Evolutionary conservation across 2,329 filamentous ascomycete species (phyloP).

Genomic region (Pyrenochaeta sp.): DNA sequence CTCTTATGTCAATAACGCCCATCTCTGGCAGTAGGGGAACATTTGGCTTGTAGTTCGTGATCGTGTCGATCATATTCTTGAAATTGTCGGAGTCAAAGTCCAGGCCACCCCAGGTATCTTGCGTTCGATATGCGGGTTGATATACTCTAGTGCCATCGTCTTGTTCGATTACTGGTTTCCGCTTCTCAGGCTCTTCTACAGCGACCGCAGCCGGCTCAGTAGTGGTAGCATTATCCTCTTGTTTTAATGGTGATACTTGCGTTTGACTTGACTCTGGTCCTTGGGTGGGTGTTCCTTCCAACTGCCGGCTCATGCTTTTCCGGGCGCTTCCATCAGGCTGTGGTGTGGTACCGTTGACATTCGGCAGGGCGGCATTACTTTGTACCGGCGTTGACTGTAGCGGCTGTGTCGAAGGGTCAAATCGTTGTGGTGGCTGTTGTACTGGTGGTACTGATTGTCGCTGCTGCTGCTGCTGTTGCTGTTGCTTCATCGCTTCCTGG

Average conservation of each 20-base stretch:
- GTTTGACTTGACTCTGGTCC: constrained; percentile 35
- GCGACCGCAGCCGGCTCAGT: constrained; percentile 24
- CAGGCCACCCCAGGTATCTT: constrained; percentile 44
- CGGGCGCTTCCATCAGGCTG: constrained; percentile 48
- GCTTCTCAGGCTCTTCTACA: constrained; percentile 28
- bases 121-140: constrained; percentile 37
- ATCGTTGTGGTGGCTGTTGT: constrained; percentile 43
- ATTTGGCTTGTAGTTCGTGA: constrained; percentile 75
- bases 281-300: constrained; percentile 49
- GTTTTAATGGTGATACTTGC: constrained; percentile 42
- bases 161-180: constrained; percentile 37
- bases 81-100: constrained; percentile 64
- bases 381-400: constrained; percentile 55
- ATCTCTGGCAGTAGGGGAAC: constrained; percentile 79
- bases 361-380: constrained; percentile 58
- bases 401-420: constrained; percentile 19
- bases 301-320: constrained; percentile 49
- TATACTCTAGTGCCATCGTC: constrained; percentile 41
- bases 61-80: constrained; percentile 74
- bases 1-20: constrained; percentile 88
- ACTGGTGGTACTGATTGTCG: constrained; percentile 49
- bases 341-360: constrained; percentile 57
- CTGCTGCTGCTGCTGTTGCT: constrained; percentile 29
- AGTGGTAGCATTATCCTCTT: constrained; percentile 26
- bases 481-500: constrained; percentile 37